Base-by-base conservation (phyloP, 352 stramenopile genomes). In the Pythium grandisporangium region DNA sequence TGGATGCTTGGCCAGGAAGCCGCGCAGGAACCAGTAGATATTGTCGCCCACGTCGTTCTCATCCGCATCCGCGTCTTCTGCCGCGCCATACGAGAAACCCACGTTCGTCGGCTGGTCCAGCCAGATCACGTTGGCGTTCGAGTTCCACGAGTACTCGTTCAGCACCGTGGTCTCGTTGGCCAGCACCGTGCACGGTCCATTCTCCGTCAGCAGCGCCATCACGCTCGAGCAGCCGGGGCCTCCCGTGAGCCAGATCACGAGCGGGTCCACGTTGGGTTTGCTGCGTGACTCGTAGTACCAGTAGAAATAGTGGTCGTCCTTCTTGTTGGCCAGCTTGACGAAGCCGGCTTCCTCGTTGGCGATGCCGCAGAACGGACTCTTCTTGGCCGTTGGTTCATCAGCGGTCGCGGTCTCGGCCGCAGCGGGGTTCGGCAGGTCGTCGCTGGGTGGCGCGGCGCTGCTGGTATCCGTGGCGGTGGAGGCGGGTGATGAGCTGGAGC, bases 261-360 rank as follows among this genome's bases (percentile, higher is more conserved):
- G 54, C 13, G 73, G 73, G 46, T 82, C 73, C 2, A 39, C 78
- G 11, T 21, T 41, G 12, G 67, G 66, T 19, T 66, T 48, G 13
- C 48, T 56, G 14, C 67, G 59, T 0, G 73, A 84, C 51, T 80
- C 66, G 44, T 77, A 79, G 55, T 72, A 82, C 73, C 73, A 86
- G 37, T 82, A 86, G 47, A 84, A 84, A 53, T 86, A 86, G 30
- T 84, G 48, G 50, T 82, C 70, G 41, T 78, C 68, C 39, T 74
- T 55, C 53, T 79, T 80, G 63, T 80, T 76, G 37, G 67, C 48
- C 2, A 84, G 57, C 45, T 69, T 61, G 34, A 84, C 63, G 52
- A 79, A 84, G 2, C 67, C 70, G 0, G 70, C 60, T 30, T 81
- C 60, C 23, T 70, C 56, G 23, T 78, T 65, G 17, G 66, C 65